Percentiles rank a stretch among this genome's conserved stretches.
These are phyloP conservation scores for Leishmania mexicana DNA, from an alignment of 208 protist genomes.

Conservation along the genomic window DNA sequence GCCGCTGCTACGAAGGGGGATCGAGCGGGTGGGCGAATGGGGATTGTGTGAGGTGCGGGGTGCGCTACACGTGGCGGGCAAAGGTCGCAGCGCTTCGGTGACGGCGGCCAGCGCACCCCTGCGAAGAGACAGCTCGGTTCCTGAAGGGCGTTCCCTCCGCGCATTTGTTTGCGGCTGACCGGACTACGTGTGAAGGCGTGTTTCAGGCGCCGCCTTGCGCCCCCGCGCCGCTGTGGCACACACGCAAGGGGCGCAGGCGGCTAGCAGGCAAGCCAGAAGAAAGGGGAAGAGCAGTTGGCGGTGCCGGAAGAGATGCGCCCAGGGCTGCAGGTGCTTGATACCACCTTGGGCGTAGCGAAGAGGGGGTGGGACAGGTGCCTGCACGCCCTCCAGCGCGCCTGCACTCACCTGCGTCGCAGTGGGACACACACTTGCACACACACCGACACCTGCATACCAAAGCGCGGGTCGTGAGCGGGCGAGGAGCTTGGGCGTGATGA, in stretches of 20 bases:
- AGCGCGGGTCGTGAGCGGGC: not conserved
- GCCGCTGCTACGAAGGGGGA: not conserved
- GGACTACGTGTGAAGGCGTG: not conserved
- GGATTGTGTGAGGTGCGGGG: not conserved
- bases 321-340: not conserved
- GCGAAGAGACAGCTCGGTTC: too few relatives aligned
- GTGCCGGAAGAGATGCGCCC: not conserved
- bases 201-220: not conserved
- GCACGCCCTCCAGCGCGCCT: too few relatives aligned
- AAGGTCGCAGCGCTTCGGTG: not conserved
- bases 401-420: too few relatives aligned
- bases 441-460: not conserved
- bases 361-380: not conserved
- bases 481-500: not conserved
- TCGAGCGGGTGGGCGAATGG: not conserved
- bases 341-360: not conserved
- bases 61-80: not conserved
- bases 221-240: not conserved
- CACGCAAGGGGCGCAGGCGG: too few relatives aligned
- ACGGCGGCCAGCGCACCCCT: not conserved
- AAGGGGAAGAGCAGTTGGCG: not conserved
- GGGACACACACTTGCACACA: not conserved
- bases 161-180: not conserved
- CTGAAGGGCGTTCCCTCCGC: too few relatives aligned
- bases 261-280: not conserved